Percentiles rank a stretch among this genome's conserved stretches.
Evolutionary conservation across 805 yeast species (phyloP).

Genomic region (Nematodospora valgi): DNA sequence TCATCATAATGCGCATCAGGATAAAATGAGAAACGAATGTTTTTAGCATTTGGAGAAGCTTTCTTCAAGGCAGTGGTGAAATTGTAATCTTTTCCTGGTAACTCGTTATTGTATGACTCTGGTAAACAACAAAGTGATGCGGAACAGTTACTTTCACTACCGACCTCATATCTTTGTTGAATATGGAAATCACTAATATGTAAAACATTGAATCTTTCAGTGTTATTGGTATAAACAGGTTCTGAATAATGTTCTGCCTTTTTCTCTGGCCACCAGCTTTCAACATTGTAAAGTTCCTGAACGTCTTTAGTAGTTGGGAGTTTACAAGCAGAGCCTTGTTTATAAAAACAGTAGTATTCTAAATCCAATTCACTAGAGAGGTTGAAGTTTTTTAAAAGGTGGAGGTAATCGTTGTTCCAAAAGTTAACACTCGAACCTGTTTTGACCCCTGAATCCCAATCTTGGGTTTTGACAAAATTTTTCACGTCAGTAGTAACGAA

Average conservation of each 20-base stretch:
- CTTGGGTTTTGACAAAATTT: conserved; percentile 15
- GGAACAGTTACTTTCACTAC: conserved; percentile 55
- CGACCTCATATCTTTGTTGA: conserved; percentile 50
- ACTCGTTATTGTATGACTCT: conserved; percentile 35
- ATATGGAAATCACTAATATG: conserved; percentile 69
- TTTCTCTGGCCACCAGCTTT: conserved; percentile 35
- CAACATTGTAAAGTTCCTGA: conserved; percentile 26
- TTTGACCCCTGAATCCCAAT: conserved; percentile 20
- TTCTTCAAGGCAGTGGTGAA: conserved; percentile 23
- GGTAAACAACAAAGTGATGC: conserved; percentile 58
- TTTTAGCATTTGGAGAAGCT: conserved; percentile 9
- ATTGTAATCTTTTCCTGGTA: conserved; percentile 23
- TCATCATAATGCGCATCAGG: conserved; percentile 27
- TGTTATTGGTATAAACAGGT: conserved; percentile 23
- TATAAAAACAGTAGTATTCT: conserved; percentile 53
- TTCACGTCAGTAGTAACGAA: conserved; percentile 32
- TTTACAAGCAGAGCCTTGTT: conserved; percentile 39
- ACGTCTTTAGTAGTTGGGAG: conserved; percentile 51
- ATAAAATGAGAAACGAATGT: conserved; percentile 11
- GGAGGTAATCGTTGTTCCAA: conserved; percentile 36
- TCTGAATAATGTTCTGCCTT: conserved; percentile 19
- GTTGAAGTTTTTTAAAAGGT: conserved; percentile 33
- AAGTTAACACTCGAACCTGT: conserved; percentile 26
- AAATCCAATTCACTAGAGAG: conserved; percentile 33
- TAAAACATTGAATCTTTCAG: conserved; percentile 52